These are phyloP conservation scores for Tephrocybe sp. DNA, from an alignment of 768 basidiomycete species.

Conservation along the genomic window DNA sequence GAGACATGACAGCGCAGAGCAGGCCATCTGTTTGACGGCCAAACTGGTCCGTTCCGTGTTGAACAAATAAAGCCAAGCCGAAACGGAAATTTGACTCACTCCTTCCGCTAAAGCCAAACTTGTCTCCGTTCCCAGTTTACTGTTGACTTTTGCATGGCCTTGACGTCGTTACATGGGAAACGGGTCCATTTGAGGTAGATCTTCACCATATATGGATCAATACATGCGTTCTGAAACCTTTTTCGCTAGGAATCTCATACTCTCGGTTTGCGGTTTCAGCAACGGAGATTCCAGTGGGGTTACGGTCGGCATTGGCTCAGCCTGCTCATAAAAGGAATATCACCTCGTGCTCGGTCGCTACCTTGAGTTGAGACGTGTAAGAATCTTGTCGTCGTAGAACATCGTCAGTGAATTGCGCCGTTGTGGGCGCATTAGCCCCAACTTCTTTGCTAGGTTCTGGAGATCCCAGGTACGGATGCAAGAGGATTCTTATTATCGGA, in stretches of 20 bases:
- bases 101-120: not conserved
- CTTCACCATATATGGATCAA: not conserved
- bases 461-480: constrained; percentile 20
- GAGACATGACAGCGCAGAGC: not conserved
- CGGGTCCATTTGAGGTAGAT: not conserved
- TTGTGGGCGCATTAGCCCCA: constrained; percentile 8
- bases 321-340: not conserved
- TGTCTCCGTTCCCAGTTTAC: not conserved
- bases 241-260: not conserved
- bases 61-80: constrained; percentile 15
- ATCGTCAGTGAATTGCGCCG: constrained; percentile 1
- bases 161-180: constrained; percentile 6
- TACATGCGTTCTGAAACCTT: not conserved
- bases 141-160: constrained; percentile 2
- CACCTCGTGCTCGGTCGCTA: not conserved
- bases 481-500: constrained; percentile 13
- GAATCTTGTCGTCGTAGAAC: not conserved
- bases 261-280: not conserved
- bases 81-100: not conserved
- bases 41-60: not conserved
- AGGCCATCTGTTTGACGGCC: not conserved
- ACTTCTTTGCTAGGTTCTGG: constrained; percentile 4
- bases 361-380: not conserved
- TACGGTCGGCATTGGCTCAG: not conserved
- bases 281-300: constrained; percentile 18